Evolutionary conservation across 2,329 filamentous ascomycete species (phyloP), one percentile per base, ranked within the genome.

Genomic region (Drechmeria coniospora): DNA sequence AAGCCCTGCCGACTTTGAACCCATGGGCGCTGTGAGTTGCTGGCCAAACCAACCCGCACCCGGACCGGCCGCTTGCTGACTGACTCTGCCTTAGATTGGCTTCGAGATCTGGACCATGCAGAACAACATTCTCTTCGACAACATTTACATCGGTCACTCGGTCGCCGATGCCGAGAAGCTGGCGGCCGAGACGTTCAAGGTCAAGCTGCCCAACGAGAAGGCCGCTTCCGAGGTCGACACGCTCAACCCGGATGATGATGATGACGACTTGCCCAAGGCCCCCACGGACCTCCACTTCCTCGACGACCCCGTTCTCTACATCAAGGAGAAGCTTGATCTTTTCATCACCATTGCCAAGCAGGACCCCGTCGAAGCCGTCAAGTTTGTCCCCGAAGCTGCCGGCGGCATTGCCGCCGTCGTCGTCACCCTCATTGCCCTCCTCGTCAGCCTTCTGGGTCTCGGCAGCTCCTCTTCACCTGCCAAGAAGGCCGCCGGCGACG

Each of bases 41-140:
- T 13, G 25, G 14, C n/a, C n/a, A n/a, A 18, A 34, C 8, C 14
- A 31, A 36, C 32, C 26, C 28, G n/a, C 39, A 5, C 23, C 14
- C 8, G 17, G 6, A 8, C 11, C 6, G 10, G 18, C 24, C 11
- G 9, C 6, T 11, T 9, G 14, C n/a, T n/a, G 6, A 9, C 9
- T 21, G 28, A 38, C 43, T 49, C 34, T 14, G 20, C 15, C 25
- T 13, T 49, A 84, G 79, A 86, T 95, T 61, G 90, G 90, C 46
- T 95, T 95, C 50, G 90, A 98, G 61, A 87, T 98, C 63, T 98
- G 90, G 90, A 95, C 90, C 47, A 98, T 98, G 90, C 87, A 94
- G 63, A 92, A 76, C 56, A 80, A 94, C 52, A 95, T 98, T 45
- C 78, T 94, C 47, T 95, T 98, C 48, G 83, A 95, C 74, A 98